phyloP scores from a whole-genome alignment of 805 yeast genomes.

The Wickerhamiella domercqiae region DNA sequence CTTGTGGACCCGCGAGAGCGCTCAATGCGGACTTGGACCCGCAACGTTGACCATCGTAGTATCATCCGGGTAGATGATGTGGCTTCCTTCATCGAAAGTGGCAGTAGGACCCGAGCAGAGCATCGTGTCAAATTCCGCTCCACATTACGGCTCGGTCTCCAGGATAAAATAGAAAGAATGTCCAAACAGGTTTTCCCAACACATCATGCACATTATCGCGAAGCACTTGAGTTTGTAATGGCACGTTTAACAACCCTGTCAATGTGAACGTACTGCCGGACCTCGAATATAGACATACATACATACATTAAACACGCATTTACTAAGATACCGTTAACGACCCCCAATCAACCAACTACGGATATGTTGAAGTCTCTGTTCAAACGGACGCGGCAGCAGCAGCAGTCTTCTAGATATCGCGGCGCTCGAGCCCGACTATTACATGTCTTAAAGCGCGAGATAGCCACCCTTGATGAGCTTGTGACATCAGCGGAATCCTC shows the following conservation, averaged over 20 bases:
- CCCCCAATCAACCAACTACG: neutral
- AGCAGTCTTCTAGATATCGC: too few relatives aligned
- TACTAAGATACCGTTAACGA: neutral
- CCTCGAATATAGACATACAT: too few relatives aligned
- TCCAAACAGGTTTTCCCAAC: constrained; percentile 53
- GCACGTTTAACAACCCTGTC: constrained; percentile 25
- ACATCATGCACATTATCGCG: constrained; percentile 47
- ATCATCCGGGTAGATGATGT: constrained; percentile 68
- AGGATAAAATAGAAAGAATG: constrained; percentile 69
- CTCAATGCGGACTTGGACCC: constrained; percentile 51
- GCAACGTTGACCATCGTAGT: constrained; percentile 71
- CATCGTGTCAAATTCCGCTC: constrained; percentile 44
- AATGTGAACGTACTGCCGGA: too few relatives aligned
- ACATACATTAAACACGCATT: neutral
- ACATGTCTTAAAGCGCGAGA: neutral
- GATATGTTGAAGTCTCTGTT: neutral
- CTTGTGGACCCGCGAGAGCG: constrained; percentile 47
- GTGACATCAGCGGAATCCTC: neutral
- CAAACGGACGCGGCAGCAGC: neutral
- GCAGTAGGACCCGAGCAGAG: constrained; percentile 31
- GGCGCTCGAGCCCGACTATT: neutral
- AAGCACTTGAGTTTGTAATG: constrained; percentile 71
- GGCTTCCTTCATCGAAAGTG: constrained; percentile 33
- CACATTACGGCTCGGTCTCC: constrained; percentile 53
- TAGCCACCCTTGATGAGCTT: neutral